These are phyloP conservation scores for Ophiocordyceps robertsii DNA, from an alignment of 2,329 filamentous ascomycete species.

Conservation along the genomic window DNA sequence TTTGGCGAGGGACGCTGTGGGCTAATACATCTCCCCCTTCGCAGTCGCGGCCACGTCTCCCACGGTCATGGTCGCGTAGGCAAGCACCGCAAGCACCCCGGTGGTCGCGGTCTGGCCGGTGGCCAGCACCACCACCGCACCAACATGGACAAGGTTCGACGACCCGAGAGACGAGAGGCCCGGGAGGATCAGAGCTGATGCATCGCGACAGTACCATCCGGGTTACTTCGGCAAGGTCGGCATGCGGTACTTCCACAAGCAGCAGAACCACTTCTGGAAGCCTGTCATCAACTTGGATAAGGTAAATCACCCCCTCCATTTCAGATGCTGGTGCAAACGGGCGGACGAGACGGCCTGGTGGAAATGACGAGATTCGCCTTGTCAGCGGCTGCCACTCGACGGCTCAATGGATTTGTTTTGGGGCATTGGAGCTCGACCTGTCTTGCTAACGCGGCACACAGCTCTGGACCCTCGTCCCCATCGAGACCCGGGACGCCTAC, in stretches of 20 bases:
- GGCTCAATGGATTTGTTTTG: no score
- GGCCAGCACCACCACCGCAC: slow-evolving; percentile 76
- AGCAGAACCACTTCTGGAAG: slow-evolving; percentile 95
- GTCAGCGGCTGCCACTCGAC: background rate
- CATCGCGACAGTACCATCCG: slow-evolving; percentile 61
- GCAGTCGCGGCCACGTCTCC: slow-evolving; percentile 91
- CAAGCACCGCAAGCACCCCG: slow-evolving; percentile 91
- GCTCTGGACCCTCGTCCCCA: slow-evolving; percentile 92
- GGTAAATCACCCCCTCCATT: slow-evolving; percentile 36
- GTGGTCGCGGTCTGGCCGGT: slow-evolving; percentile 85
- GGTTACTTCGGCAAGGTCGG: slow-evolving; percentile 99
- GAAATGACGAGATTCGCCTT: background rate
- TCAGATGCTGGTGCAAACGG: background rate
- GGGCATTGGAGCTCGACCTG: no score
- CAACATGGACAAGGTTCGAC: slow-evolving; percentile 63
- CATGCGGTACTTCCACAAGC: slow-evolving; percentile 96
- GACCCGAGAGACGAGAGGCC: slow-evolving; percentile 16
- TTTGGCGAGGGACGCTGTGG: slow-evolving; percentile 1
- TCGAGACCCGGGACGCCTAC: slow-evolving; percentile 89
- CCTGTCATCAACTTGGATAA: slow-evolving; percentile 98
- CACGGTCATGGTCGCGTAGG: slow-evolving; percentile 97
- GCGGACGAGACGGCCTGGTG: background rate
- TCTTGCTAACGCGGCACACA: slow-evolving; percentile 25
- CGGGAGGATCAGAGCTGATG: slow-evolving; percentile 12
- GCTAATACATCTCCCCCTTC: slow-evolving; percentile 10